phyloP scores from a whole-genome alignment of 2,329 filamentous ascomycete species.

The Hypomyces perniciosus region DNA sequence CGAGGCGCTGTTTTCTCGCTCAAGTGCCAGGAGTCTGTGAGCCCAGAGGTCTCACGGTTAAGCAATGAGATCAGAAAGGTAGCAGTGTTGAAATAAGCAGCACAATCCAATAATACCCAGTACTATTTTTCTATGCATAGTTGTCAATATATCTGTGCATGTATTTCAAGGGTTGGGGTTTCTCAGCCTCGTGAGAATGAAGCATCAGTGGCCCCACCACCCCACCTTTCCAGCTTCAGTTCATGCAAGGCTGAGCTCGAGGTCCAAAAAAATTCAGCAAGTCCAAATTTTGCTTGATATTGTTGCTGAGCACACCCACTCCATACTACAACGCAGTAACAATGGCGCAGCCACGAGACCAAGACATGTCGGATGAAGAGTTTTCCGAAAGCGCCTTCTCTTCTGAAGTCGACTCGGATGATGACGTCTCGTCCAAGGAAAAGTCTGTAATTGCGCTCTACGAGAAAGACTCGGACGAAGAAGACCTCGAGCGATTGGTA shows the following conservation, averaged over 20 bases:
- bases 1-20: constrained; percentile 73
- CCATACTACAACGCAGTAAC: constrained; percentile 9
- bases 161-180: constrained; percentile 14
- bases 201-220: constrained; percentile 4
- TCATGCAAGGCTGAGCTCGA: constrained; percentile 25
- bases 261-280: constrained; percentile 26
- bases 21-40: constrained; percentile 68
- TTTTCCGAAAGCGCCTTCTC: constrained; percentile 24
- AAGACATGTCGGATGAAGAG: constrained; percentile 22
- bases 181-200: constrained; percentile 16
- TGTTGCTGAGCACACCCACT: not conserved
- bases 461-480: constrained; percentile 76
- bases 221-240: constrained; percentile 9
- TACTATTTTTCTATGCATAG: not conserved
- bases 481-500: constrained; percentile 80
- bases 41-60: constrained; percentile 45
- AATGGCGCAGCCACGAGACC: constrained; percentile 29
- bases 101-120: not conserved
- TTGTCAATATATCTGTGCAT: not conserved
- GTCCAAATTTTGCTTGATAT: constrained; percentile 17
- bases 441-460: constrained; percentile 21
- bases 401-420: constrained; percentile 24
- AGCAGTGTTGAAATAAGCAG: constrained; percentile 9
- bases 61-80: constrained; percentile 31
- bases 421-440: constrained; percentile 17